Evolutionary conservation across 2,329 filamentous ascomycete genomes (phyloP).

Genomic region (Seiridium cupressi): DNA sequence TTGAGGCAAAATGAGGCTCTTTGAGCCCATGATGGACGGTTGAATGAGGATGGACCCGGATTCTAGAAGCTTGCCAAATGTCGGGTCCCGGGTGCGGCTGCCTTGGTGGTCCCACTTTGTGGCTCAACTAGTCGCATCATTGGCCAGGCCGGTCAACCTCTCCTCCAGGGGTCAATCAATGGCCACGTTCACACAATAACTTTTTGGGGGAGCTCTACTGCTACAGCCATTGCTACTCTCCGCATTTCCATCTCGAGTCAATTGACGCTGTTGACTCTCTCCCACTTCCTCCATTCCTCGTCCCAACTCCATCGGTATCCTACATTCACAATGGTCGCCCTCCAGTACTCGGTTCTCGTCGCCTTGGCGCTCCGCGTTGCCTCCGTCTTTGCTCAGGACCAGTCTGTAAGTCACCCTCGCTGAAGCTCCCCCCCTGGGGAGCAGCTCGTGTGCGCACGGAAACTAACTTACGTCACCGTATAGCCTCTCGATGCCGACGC

Average conservation of each 20-base stretch:
- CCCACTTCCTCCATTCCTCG: constrained; percentile 1
- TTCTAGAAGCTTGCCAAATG: not conserved
- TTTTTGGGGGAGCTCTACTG: constrained; percentile 2
- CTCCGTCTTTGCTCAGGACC: constrained; percentile 28
- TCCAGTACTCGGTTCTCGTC: constrained; percentile 31
- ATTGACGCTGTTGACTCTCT: not conserved
- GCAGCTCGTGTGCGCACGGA: constrained; percentile 1
- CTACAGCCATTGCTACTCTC: not conserved
- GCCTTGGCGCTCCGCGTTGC: constrained; percentile 28
- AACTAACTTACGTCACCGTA: constrained; percentile 1
- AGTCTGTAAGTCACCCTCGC: constrained; percentile 21
- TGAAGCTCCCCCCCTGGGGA: not conserved
- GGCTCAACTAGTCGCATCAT: not conserved
- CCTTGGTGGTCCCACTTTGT: not conserved
- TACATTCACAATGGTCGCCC: constrained; percentile 27
- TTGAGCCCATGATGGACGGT: not conserved
- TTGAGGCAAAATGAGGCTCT: too few relatives aligned
- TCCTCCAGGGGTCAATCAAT: constrained; percentile 6
- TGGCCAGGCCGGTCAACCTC: not conserved
- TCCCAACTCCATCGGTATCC: not conserved
- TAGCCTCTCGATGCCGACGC: constrained; percentile 25
- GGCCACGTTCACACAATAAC: constrained; percentile 13
- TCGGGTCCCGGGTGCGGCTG: not conserved
- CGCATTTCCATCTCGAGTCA: not conserved
- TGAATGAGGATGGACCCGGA: not conserved